Evolutionary conservation across 192 early-diverging fungal species (phyloP), one percentile per base, ranked within the genome.

Genomic region (Gamsiella multidivaricata): DNA sequence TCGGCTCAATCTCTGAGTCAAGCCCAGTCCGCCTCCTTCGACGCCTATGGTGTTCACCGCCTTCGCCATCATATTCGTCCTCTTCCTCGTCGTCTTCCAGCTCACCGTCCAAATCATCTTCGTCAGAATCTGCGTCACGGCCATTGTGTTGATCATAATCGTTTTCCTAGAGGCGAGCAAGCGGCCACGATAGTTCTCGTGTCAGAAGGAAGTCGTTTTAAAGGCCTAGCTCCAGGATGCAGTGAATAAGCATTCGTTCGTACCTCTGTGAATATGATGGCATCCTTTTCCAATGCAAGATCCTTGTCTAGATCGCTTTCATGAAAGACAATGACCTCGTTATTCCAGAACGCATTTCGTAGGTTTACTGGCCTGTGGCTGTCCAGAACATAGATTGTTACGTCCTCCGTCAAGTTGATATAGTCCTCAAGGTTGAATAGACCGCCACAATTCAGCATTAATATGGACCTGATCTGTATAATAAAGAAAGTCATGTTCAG

Each of bases 391-490:
- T 95, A 88, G 6, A 97, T 82, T 0, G 83, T 89, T 25, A 94
- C 85, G 8, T 88, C 73, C 33, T 94, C 90, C 17, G 82, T 79
- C 12, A 96, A 61, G 37, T 97, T 91, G 29, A 94, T 85, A 22
- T 69, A 78, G 1, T 78, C 74, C 26, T 78, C 74, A 8, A 78
- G 45, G 47, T 78, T 69, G 58, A 78, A 69, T 17, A 90, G 66
- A 7, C 90, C 95, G 7, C 95, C 97, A 80, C 94, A 95, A 82
- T 97, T 97, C 43, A 98, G 80, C 71, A 94, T 84, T 47, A 96
- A 76, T 25, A 95, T 87, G 0, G 89, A 87, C n/a, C 88, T 86
- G 22, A 96, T 83, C 89, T 91, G 58, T 34, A 42, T 11, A 22
- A 18, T 28, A 12, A 47, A 61, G 32, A 32, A 12, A 20, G 25